phyloP scores from a whole-genome alignment of 176 grass and related monocot genomes.

The Miscanthus lutarioriparius region DNA sequence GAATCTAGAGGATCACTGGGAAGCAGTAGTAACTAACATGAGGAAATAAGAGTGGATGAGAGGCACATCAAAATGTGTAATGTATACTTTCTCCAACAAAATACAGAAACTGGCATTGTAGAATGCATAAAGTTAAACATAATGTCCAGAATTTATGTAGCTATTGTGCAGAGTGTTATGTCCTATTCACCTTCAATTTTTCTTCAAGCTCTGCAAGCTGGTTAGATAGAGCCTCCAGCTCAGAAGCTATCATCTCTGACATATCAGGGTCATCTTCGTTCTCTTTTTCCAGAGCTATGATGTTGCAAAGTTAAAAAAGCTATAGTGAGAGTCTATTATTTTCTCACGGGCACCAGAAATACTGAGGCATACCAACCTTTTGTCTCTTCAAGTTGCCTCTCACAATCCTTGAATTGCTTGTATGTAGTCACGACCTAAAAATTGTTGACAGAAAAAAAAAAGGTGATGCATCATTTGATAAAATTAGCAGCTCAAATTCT shows the following conservation, averaged over 20 bases:
- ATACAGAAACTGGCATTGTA: background rate
- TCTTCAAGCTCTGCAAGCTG: conserved; percentile 76
- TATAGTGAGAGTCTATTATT: conserved; percentile 1
- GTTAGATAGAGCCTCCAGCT: conserved; percentile 72
- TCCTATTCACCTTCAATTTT: conserved; percentile 66
- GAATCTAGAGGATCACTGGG: conserved; percentile 85
- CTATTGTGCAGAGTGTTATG: background rate
- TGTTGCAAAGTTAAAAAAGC: background rate
- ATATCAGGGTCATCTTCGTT: conserved; percentile 71
- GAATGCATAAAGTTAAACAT: background rate
- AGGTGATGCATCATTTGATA: background rate
- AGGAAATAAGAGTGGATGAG: conserved; percentile 29
- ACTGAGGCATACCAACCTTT: conserved; percentile 56
- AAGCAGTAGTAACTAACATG: conserved; percentile 71
- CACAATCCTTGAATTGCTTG: conserved; percentile 83
- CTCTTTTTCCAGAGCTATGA: conserved; percentile 73
- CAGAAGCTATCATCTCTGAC: conserved; percentile 84
- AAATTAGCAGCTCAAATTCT: background rate
- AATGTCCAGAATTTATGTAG: background rate
- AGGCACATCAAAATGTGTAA: conserved; percentile 14
- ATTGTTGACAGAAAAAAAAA: background rate
- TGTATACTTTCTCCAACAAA: background rate
- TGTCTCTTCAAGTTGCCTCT: conserved; percentile 79
- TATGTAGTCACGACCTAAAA: conserved; percentile 71
- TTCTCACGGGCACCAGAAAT: conserved; percentile 5